Evolutionary conservation across 2,329 filamentous ascomycete species (phyloP), one percentile per base, ranked within the genome.

Genomic region (Ceratocystis ficicola): DNA sequence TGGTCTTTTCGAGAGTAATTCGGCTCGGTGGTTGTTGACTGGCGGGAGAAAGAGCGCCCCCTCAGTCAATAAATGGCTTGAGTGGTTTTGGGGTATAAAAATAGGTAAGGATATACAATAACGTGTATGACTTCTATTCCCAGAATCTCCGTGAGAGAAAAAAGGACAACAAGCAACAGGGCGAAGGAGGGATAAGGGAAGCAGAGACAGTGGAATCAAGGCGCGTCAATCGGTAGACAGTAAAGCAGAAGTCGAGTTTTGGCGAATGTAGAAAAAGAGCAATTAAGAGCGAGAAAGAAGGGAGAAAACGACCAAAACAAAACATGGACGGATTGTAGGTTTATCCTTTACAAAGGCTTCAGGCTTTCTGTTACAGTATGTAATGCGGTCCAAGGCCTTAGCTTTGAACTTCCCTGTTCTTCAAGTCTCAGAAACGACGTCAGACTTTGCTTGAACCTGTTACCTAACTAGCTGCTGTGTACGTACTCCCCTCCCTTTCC

Each of bases 11-110:
- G 52, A 52, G 25, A 59, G 52, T 7, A 12, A 3, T 32, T 30
- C 52, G 52, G 28, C 30, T 20, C 52, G 52, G 52, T n/a, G n/a
- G 46, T 25, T 25, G 28, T 32, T 59, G 25, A 12, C 32, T 36
- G 10, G 36, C 36, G 10, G 10, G 36, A 41, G 36, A 41, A 25
- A n/a, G 12, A 30, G 52, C 36, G 52, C 32, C 44, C 41, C n/a
- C 20, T 44, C 12, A n/a, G 44, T 52, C 12, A n/a, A 44, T 41
- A 3, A 41, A 41, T 52, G 25, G 46, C 25, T 63, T 63, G 61
- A 46, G 44, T 30, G 22, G 61, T 63, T 63, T 59, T 59, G 52
- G 52, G 17, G 52, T 59, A 59, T 59, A 59, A 59, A 59, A 36
- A 59, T 59, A 59, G 52, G n/a, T 32, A 59, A 59, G 25, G 28